A percentile compares a stretch with the other conserved stretches of the same genome.
Conservation (phyloP, 192 early-diverging fungal genomes). For the Rhizoclosmatium sp. region DNA sequence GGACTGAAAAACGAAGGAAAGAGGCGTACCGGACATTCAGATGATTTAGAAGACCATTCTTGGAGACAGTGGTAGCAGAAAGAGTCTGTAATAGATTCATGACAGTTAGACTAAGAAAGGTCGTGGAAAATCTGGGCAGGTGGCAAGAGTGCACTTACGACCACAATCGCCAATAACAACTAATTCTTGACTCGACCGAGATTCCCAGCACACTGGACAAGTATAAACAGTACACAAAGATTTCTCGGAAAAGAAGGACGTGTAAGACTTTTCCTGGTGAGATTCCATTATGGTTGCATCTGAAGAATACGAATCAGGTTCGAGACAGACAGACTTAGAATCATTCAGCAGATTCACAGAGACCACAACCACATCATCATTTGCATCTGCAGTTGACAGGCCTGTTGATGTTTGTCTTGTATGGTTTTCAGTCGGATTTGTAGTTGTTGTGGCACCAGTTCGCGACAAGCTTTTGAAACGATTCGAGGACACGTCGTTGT, state of each 20-base stretch:
- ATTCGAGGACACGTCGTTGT: no score
- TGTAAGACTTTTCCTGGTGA: no score
- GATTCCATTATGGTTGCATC: not conserved
- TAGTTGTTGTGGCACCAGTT: no score
- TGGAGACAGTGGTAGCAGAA: constrained; percentile 27
- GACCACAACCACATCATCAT: not conserved
- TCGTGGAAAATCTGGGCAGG: not conserved
- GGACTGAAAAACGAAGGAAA: not conserved
- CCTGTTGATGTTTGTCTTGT: no score
- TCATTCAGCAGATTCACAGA: not conserved
- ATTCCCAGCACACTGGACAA: constrained; percentile 33
- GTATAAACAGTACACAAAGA: not conserved
- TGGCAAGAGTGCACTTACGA: constrained; percentile 10
- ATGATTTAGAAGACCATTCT: constrained; percentile 27
- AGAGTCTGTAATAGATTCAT: not conserved
- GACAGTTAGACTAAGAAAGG: not conserved
- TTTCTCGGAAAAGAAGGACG: not conserved
- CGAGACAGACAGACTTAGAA: not conserved
- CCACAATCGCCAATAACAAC: constrained; percentile 34
- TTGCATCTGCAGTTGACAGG: not conserved
- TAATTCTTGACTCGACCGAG: not conserved
- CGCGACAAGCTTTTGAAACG: no score
- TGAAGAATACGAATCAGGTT: not conserved
- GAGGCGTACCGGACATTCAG: constrained; percentile 24
- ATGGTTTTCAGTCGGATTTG: no score